A percentile compares a stretch with the other conserved stretches of the same genome.
These are phyloP conservation scores for Tricladium varicosporioides DNA, from an alignment of 2,329 filamentous ascomycete genomes.

Conservation along the genomic window DNA sequence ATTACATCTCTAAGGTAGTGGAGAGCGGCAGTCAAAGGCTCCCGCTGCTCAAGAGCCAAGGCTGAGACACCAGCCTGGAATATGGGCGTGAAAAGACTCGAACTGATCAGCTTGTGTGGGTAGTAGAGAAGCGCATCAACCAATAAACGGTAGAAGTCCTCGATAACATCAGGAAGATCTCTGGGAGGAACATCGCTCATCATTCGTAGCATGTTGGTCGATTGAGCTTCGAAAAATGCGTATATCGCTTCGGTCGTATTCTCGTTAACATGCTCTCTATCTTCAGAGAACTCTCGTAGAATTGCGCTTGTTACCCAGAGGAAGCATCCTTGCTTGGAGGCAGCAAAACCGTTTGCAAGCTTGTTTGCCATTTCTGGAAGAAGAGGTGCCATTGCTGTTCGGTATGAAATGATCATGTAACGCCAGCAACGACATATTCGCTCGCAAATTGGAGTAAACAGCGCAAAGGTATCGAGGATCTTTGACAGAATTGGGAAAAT, in stretches of 20 bases:
- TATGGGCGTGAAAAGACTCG: slow-evolving; percentile 75
- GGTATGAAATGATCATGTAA: slow-evolving; percentile 94
- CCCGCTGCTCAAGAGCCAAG: slow-evolving; percentile 83
- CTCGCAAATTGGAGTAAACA: slow-evolving; percentile 86
- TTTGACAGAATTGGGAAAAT: slow-evolving; percentile 85
- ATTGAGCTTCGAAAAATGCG: slow-evolving; percentile 91
- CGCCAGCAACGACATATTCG: slow-evolving; percentile 93
- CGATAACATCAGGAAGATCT: slow-evolving; percentile 59
- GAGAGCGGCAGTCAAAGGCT: slow-evolving; percentile 85
- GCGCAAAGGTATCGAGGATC: slow-evolving; percentile 83
- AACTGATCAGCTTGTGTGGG: slow-evolving; percentile 77
- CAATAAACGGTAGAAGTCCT: slow-evolving; percentile 85
- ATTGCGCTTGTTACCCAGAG: slow-evolving; percentile 98
- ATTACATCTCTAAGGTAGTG: slow-evolving; percentile 92
- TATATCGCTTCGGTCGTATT: slow-evolving; percentile 87
- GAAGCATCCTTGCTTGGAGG: slow-evolving; percentile 91
- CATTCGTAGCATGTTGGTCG: slow-evolving; percentile 82
- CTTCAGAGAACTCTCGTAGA: slow-evolving; percentile 90
- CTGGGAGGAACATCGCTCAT: slow-evolving; percentile 74
- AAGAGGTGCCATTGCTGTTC: slow-evolving; percentile 82
- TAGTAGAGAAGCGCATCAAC: slow-evolving; percentile 93
- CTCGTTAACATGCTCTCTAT: slow-evolving; percentile 78
- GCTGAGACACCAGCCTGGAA: slow-evolving; percentile 85
- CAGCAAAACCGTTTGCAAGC: slow-evolving; percentile 78
- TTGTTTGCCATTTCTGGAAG: slow-evolving; percentile 85